phyloP scores from a whole-genome alignment of 495 filamentous ascomycete genomes.

The Aspergillus kassunensis region DNA sequence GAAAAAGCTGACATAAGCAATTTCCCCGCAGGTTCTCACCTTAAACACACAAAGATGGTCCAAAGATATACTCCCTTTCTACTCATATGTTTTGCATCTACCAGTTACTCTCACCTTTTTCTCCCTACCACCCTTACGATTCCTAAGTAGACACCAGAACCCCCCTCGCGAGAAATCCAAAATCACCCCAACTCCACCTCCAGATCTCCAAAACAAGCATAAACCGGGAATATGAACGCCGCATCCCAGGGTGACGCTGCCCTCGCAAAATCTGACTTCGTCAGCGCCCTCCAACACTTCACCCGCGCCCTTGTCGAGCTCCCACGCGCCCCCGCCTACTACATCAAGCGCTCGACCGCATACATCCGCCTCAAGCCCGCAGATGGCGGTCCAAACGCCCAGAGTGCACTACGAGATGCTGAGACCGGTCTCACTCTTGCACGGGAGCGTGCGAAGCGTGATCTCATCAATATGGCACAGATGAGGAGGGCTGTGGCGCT shows the following conservation, averaged over 20 bases:
- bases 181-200: background rate
- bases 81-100: background rate
- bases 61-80: background rate
- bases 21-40: conserved; percentile 4
- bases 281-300: conserved; percentile 64
- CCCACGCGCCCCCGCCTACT: conserved; percentile 73
- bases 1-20: background rate
- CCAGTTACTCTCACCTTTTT: background rate
- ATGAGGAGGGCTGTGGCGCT: conserved; percentile 74
- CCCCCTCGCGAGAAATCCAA: background rate
- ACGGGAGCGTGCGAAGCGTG: conserved; percentile 68
- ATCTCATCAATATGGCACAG: conserved; percentile 76
- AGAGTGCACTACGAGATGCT: conserved; percentile 68
- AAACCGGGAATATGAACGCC: conserved; percentile 47
- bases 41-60: background rate
- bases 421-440: conserved; percentile 71
- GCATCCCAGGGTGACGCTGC: conserved; percentile 63
- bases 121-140: background rate
- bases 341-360: conserved; percentile 82
- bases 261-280: conserved; percentile 57
- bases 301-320: conserved; percentile 66
- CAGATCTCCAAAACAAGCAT: background rate
- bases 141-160: background rate
- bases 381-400: conserved; percentile 44
- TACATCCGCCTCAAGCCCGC: conserved; percentile 60